A percentile compares a stretch with the other conserved stretches of the same genome.
These are phyloP conservation scores for Blastocystis sp. DNA, from an alignment of 352 stramenopile genomes.

Conservation along the genomic window DNA sequence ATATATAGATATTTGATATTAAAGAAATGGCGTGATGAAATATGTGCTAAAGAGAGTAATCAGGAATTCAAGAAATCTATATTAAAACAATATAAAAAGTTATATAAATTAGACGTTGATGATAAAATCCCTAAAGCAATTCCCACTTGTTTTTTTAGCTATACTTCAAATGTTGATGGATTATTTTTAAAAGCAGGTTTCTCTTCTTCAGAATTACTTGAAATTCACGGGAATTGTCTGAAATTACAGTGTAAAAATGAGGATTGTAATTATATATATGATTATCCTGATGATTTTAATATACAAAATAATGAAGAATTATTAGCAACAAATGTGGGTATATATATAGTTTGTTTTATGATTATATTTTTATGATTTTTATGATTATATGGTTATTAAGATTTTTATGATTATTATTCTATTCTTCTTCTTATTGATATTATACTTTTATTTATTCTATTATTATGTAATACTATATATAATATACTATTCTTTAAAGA, in stretches of 20 bases:
- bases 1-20: slow-evolving; percentile 20
- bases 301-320: too few relatives aligned
- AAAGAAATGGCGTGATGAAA: slow-evolving; percentile 21
- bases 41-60: neutral
- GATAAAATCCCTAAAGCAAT: neutral
- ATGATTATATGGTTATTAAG: too few relatives aligned
- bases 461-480: too few relatives aligned
- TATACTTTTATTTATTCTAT: too few relatives aligned
- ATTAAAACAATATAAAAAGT: neutral
- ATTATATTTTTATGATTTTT: too few relatives aligned
- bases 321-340: too few relatives aligned
- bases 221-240: slow-evolving; percentile 30
- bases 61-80: neutral
- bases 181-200: slow-evolving; percentile 12
- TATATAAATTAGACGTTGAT: neutral
- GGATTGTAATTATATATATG: too few relatives aligned
- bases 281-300: too few relatives aligned
- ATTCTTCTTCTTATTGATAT: too few relatives aligned
- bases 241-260: slow-evolving; percentile 6
- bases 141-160: slow-evolving; percentile 17
- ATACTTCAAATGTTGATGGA: slow-evolving; percentile 33
- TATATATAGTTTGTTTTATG: too few relatives aligned
- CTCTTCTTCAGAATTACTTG: slow-evolving; percentile 7
- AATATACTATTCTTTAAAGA: too few relatives aligned
- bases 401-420: too few relatives aligned